Evolutionary conservation across 2,329 filamentous ascomycete genomes (phyloP).

Genomic region (Aspergillus sp.): DNA sequence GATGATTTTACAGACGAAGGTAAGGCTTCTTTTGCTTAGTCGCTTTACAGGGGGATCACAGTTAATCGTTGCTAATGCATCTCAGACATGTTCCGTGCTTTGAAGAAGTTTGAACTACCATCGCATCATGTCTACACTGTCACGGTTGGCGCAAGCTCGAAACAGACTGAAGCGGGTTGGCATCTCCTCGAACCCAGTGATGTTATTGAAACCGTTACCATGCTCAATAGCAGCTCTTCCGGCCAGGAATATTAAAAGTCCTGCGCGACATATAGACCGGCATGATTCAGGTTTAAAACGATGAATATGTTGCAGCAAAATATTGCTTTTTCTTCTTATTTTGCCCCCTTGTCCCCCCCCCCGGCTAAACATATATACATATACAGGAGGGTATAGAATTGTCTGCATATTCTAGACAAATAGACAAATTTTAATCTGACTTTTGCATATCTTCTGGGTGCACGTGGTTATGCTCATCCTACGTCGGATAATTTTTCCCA

Average conservation of each 20-base stretch:
- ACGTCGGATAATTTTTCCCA: not conserved
- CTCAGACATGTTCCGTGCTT: slow-evolving; percentile 77
- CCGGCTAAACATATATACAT: not conserved
- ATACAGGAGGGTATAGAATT: slow-evolving; percentile 3
- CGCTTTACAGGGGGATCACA: not conserved
- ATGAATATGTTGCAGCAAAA: not conserved
- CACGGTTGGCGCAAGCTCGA: slow-evolving; percentile 86
- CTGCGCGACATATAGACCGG: not conserved
- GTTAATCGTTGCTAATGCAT: slow-evolving; percentile 3
- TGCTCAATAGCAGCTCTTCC: slow-evolving; percentile 50
- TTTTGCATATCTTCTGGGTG: not conserved
- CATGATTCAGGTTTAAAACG: not conserved
- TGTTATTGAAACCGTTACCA: slow-evolving; percentile 67
- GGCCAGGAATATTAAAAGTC: slow-evolving; percentile 26
- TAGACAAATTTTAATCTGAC: slow-evolving; percentile 1
- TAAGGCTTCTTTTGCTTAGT: slow-evolving; percentile 39
- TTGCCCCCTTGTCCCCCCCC: too few species aligned
- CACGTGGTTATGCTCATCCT: not conserved
- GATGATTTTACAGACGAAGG: slow-evolving; percentile 98
- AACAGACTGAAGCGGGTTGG: slow-evolving; percentile 87
- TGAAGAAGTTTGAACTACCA: slow-evolving; percentile 59
- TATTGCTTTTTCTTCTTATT: not conserved
- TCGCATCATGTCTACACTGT: slow-evolving; percentile 78
- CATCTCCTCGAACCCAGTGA: slow-evolving; percentile 86
- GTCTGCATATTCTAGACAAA: not conserved